Base-by-base conservation (phyloP, 352 stramenopile genomes). In the Phytophthora gonapodyides region DNA sequence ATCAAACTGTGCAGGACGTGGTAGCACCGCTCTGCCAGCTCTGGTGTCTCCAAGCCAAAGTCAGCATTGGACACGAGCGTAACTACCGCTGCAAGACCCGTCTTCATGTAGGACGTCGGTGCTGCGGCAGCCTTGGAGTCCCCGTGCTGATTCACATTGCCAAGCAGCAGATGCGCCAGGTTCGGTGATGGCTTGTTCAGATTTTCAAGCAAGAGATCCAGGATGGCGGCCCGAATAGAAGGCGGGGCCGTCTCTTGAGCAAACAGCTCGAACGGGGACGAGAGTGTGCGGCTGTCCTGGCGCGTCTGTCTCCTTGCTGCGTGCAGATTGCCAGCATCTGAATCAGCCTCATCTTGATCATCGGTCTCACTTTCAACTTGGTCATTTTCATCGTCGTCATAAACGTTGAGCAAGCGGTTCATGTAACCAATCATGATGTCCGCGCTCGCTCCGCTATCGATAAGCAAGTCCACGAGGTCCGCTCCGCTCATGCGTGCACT, bases 151-250 rank as follows among this genome's bases (percentile, higher is more conserved):
- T 80, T 75, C 21, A 91, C 61, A 41, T 83, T 75, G 3, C 82
- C 82, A 21, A 94, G 73, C 8, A 95, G 45, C 24, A 95, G 61
- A 62, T 93, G 84, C 7, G 82, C 67, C 33, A 95, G 40, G 50
- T 95, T 95, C 11, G 86, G 86, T 17, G 83, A 72, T 9, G 86
- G 76, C 53, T 92, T 92, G 33, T 69, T 66, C 11, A 95, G 62
- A 57, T 93, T 95, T 56, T 89, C 84, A 13, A 95, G 62, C 7
- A 95, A 46, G 46, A 95, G 45, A 64, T 93, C 86, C 40, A 95
- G 42, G 52, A 92, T 88, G 16, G 84, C 76, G 0, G 52, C 64
- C 49, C 81, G 82, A 67, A 93, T 89, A 9, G 78, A 88, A 42
- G 69, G 68, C 7, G 66, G 59, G 8, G 55, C 36, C 11, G 56